Conservation (phyloP, 176 grass and related monocot species). For the Cocos nucifera region DNA sequence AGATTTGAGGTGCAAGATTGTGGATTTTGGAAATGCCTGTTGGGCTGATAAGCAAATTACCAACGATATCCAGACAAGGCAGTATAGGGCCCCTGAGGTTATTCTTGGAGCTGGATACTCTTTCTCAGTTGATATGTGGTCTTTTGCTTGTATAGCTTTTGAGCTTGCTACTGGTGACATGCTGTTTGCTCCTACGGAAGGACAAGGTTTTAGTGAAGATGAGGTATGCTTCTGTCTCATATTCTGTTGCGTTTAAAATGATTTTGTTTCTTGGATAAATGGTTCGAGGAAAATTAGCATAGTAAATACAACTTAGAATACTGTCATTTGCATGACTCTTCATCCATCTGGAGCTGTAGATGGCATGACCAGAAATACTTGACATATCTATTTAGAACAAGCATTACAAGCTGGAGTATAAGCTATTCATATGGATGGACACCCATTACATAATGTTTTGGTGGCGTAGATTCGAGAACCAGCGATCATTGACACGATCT, state of each 20-base stretch:
- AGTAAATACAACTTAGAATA: no score
- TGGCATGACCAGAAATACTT: no score
- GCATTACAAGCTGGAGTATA: no score
- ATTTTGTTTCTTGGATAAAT: no score
- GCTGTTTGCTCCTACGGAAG: constrained; percentile 57
- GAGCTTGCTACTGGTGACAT: constrained; percentile 89
- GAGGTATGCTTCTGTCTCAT: constrained; percentile 44
- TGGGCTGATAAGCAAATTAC: constrained; percentile 49
- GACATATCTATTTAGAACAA: no score
- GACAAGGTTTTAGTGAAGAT: constrained; percentile 69
- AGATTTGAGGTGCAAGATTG: constrained; percentile 82
- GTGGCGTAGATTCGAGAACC: no score
- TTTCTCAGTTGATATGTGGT: constrained; percentile 83
- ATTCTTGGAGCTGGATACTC: constrained; percentile 73
- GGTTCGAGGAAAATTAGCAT: no score
- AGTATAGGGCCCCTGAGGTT: constrained; percentile 87
- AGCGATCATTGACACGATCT: no score
- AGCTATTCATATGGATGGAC: no score
- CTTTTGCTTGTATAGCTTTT: constrained; percentile 79
- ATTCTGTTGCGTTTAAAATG: background rate
- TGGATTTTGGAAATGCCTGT: constrained; percentile 88
- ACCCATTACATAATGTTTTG: no score
- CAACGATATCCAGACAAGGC: constrained; percentile 85
- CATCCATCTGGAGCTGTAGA: no score
- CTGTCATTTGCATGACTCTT: no score